Conservation (phyloP, 129 eudicot genomes). For the Heracleum sosnowskyi region DNA sequence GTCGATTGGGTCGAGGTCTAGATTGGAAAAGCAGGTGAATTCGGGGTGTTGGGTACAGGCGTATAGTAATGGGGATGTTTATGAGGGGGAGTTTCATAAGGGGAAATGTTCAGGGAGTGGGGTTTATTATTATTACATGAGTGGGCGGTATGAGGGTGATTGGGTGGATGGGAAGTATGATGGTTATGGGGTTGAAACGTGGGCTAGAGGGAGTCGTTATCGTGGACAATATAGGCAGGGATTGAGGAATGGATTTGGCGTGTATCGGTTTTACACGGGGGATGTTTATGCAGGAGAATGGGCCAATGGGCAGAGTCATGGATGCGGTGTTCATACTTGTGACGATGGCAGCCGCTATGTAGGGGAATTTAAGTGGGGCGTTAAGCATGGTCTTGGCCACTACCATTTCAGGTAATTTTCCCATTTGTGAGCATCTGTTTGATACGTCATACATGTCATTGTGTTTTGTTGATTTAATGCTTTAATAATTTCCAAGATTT, state of each 20-base stretch:
- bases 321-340: conserved; percentile 94
- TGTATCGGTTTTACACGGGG: conserved; percentile 86
- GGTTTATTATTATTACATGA: conserved; percentile 85
- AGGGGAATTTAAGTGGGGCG: conserved; percentile 97
- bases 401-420: conserved; percentile 79
- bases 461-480: neutral
- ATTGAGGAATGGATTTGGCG: conserved; percentile 89
- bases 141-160: conserved; percentile 97
- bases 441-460: neutral
- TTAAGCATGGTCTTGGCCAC: conserved; percentile 96
- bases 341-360: conserved; percentile 98
- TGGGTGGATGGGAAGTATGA: conserved; percentile 98
- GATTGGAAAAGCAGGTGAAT: conserved; percentile 43
- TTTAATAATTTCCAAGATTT: neutral
- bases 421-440: neutral
- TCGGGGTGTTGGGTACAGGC: conserved; percentile 95
- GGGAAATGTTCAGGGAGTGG: conserved; percentile 95
- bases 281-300: conserved; percentile 98
- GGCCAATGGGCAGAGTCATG: conserved; percentile 98
- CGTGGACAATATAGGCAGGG: conserved; percentile 94
- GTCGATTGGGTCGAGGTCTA: conserved; percentile 71
- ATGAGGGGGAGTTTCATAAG: conserved; percentile 92
- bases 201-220: conserved; percentile 94
- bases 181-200: conserved; percentile 89
- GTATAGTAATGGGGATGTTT: conserved; percentile 88